phyloP scores from a whole-genome alignment of 2,329 filamentous ascomycete species.

The Arthrinium phaeospermum region DNA sequence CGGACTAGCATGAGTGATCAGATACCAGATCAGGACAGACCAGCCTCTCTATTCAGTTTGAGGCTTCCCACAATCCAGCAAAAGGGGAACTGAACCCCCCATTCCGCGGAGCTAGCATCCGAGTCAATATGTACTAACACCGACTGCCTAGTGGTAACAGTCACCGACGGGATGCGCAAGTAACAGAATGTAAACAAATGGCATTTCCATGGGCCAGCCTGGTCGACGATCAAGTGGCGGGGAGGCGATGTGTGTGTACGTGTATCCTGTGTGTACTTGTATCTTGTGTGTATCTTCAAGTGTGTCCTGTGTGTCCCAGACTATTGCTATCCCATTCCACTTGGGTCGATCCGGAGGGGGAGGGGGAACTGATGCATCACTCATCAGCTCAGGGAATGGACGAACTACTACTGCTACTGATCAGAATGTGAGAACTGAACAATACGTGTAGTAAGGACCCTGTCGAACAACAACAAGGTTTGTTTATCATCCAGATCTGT shows the following conservation, averaged over 20 bases:
- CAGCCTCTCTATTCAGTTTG: conserved; percentile 12
- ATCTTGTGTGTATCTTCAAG: background rate
- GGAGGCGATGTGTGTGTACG: background rate
- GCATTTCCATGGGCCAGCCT: background rate
- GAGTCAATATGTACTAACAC: background rate
- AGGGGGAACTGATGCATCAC: background rate
- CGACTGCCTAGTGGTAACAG: conserved; percentile 7
- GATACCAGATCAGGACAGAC: background rate
- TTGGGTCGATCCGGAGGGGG: conserved; percentile 11
- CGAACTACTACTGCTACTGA: background rate
- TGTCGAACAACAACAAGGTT: background rate
- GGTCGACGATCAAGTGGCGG: conserved; percentile 6
- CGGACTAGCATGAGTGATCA: background rate
- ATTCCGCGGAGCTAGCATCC: background rate
- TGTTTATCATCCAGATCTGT: background rate
- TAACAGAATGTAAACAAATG: conserved; percentile 11
- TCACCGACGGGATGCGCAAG: conserved; percentile 1
- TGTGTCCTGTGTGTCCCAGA: conserved; percentile 3
- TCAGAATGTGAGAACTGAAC: background rate
- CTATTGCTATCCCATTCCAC: conserved; percentile 14
- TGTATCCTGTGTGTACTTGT: background rate
- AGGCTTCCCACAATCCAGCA: conserved; percentile 13
- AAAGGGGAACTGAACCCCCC: background rate
- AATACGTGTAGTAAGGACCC: background rate
- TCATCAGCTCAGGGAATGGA: background rate